These are phyloP conservation scores for Podila verticillata DNA, from an alignment of 192 early-diverging fungal species.

Conservation along the genomic window DNA sequence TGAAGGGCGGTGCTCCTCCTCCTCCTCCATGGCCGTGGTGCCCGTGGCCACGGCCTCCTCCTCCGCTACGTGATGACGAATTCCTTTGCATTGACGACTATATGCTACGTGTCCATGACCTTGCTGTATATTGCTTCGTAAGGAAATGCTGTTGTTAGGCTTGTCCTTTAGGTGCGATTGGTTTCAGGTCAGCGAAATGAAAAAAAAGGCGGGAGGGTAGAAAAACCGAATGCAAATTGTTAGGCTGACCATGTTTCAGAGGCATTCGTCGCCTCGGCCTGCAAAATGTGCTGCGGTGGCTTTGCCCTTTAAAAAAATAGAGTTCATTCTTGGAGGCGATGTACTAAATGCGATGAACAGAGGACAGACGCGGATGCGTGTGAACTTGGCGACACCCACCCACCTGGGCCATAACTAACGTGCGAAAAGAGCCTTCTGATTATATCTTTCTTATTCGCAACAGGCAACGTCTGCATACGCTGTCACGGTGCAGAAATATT, in stretches of 20 bases:
- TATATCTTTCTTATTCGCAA: no score
- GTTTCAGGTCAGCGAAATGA: neutral
- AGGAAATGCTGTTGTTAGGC: neutral
- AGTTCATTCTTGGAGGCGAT: neutral
- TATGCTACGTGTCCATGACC: neutral
- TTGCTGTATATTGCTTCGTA: neutral
- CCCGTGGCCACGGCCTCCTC: neutral
- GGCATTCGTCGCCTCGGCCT: no score
- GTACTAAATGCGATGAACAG: neutral
- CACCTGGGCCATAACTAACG: no score
- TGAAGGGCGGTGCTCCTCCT: conserved; percentile 22
- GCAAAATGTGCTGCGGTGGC: conserved; percentile 5
- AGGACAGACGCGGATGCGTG: neutral
- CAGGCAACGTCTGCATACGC: no score
- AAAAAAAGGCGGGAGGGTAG: neutral
- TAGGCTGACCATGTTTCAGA: no score
- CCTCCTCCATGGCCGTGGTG: conserved; percentile 16
- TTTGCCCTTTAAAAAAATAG: neutral
- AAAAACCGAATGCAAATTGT: neutral
- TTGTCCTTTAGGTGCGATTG: neutral
- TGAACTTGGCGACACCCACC: no score
- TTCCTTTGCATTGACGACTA: conserved; percentile 21
- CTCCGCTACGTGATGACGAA: conserved; percentile 18
- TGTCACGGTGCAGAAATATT: no score
- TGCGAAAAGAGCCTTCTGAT: no score